These are phyloP conservation scores for Jamesozyma hellenica DNA, from an alignment of 805 yeast genomes.

Conservation along the genomic window DNA sequence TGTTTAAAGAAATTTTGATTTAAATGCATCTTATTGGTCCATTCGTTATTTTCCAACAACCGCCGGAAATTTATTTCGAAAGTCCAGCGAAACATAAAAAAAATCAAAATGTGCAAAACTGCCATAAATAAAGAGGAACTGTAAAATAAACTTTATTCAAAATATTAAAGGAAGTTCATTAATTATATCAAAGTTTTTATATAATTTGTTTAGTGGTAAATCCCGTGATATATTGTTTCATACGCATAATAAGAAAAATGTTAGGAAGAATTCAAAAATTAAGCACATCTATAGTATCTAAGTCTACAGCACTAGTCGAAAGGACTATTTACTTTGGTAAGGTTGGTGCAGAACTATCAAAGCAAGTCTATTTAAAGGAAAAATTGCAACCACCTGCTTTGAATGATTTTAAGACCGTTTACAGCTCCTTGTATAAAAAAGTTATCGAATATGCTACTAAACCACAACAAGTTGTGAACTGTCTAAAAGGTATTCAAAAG, in stretches of 20 bases:
- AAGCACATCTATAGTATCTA: conserved; percentile 19
- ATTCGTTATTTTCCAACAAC: no score
- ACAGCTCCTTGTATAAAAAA: conserved; percentile 42
- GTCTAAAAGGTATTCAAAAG: conserved; percentile 30
- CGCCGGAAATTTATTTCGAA: no score
- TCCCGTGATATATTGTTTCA: no score
- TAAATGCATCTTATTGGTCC: no score
- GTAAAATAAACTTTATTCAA: no score
- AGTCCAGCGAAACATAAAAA: no score
- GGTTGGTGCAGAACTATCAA: conserved; percentile 41
- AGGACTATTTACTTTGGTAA: conserved; percentile 63
- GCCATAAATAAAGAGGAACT: no score
- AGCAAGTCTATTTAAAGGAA: conserved; percentile 76
- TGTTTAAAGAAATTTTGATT: no score
- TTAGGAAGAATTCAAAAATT: conserved; percentile 22
- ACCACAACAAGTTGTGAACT: conserved; percentile 49
- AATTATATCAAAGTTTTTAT: background rate
- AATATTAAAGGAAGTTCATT: background rate
- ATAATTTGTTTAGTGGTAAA: no score
- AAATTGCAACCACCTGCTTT: conserved; percentile 84
- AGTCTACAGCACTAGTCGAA: conserved; percentile 24
- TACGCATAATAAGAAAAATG: conserved; percentile 9
- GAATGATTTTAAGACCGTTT: conserved; percentile 67
- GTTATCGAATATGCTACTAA: conserved; percentile 38
- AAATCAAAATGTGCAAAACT: no score